Percentiles rank a stretch among this genome's conserved stretches.
These are phyloP conservation scores for Candida silvatica DNA, from an alignment of 805 yeast genomes.

Conservation along the genomic window DNA sequence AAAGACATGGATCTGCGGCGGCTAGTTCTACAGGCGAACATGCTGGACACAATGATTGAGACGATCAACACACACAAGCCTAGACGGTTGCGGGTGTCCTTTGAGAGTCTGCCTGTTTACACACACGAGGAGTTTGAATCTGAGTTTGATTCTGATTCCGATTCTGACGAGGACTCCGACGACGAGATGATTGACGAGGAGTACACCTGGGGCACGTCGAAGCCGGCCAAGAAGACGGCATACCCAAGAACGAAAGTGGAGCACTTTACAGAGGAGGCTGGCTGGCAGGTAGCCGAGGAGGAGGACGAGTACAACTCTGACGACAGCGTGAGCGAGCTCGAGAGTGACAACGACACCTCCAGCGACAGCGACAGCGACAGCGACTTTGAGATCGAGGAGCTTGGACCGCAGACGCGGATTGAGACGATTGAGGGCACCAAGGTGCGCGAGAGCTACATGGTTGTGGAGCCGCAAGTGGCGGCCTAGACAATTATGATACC, in stretches of 20 bases:
- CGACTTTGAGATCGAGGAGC: not conserved
- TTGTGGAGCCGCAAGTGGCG: no score
- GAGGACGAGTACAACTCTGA: constrained; percentile 3
- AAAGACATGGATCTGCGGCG: constrained; percentile 48
- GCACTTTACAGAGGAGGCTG: no score
- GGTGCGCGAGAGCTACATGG: no score
- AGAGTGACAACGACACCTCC: constrained; percentile 8
- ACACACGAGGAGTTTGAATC: constrained; percentile 2
- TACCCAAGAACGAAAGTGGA: no score
- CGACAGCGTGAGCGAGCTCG: constrained; percentile 2
- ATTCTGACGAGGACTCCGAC: no score
- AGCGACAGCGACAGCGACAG: constrained; percentile 4
- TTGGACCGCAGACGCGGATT: not conserved
- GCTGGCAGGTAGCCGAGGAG: constrained; percentile 1
- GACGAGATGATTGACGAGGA: not conserved
- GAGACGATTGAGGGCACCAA: constrained; percentile 6
- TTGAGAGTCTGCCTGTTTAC: no score
- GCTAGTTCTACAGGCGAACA: constrained; percentile 63
- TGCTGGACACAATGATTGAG: constrained; percentile 59
- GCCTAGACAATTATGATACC: no score
- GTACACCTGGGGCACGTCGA: no score
- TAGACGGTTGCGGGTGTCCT: no score
- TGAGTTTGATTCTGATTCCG: no score
- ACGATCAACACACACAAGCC: constrained; percentile 23
- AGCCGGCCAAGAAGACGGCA: no score